Conservation (phyloP, 352 stramenopile genomes). For the Pythium insidiosum region DNA sequence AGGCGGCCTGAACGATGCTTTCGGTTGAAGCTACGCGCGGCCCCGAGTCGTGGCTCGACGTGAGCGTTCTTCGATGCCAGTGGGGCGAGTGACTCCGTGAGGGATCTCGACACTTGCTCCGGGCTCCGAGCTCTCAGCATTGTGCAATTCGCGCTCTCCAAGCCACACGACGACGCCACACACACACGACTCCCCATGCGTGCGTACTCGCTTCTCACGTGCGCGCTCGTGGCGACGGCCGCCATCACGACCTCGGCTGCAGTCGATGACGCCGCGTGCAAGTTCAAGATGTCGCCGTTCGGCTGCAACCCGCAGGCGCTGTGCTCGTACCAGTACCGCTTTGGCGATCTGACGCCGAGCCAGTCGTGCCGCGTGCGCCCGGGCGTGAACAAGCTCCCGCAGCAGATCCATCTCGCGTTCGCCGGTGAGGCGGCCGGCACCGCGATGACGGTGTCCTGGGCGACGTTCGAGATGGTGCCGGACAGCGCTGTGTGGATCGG, state of each 20-base stretch:
- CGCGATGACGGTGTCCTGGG: constrained; percentile 54
- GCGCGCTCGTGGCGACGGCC: not conserved
- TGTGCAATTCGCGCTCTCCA: too few relatives aligned
- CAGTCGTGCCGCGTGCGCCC: constrained; percentile 37
- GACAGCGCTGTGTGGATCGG: constrained; percentile 45
- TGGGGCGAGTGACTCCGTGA: too few relatives aligned
- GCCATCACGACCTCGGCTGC: too few relatives aligned
- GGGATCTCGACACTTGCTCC: too few relatives aligned
- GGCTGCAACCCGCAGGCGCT: not conserved
- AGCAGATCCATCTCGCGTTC: constrained; percentile 55
- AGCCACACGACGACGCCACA: too few relatives aligned
- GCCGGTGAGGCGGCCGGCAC: constrained; percentile 30
- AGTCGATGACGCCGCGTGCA: not conserved
- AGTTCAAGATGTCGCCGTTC: not conserved
- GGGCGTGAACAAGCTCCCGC: constrained; percentile 32
- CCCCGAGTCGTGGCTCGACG: too few relatives aligned
- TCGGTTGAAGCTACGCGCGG: too few relatives aligned
- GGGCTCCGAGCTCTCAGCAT: too few relatives aligned
- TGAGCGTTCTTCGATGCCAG: too few relatives aligned
- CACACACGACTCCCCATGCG: not conserved
- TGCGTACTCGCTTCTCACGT: not conserved
- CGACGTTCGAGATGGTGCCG: constrained; percentile 29
- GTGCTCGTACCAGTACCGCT: constrained; percentile 4
- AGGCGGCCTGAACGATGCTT: too few relatives aligned
- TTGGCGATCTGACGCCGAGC: constrained; percentile 27